Base-by-base conservation (phyloP, 441 rosid genomes). In the Corymbia calophylla region DNA sequence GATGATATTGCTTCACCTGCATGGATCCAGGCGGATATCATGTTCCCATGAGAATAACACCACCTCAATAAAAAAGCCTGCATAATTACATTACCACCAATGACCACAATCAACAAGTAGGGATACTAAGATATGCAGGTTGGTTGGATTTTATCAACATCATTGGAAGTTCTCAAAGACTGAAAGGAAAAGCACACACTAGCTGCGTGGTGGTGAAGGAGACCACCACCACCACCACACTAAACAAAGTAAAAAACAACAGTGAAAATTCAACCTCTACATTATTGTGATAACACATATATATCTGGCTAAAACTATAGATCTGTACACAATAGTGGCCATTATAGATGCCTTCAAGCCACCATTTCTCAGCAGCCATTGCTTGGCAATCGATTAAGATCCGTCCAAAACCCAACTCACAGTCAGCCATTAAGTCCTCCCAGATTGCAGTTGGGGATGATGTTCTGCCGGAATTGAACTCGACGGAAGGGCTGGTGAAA, bases 371-470 rank as follows among this genome's bases (percentile, higher is more conserved):
- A 12, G 84, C 51, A 77, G 51, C 84, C 84, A 44, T 21, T 7
- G 51, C 49, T 39, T 3, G 84, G 44, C 51, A 77, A 39, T 77
- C 9, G 4, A 39, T 39, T 17, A 7, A 11, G 9, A 39, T 77
- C 51, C 5, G 10, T 23, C 14, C 84, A 39, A 39, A 77, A 39
- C 17, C 39, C 16, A 77, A 39, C 84, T 77, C n/a, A 7, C 51
- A 39, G 29, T 77, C 84, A 77, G 84, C n/a, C 84, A 87, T 87
- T 88, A 77, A 53, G 87, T 60, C 94, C 88, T 86, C 93, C 93
- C 77, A 89, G 92, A 88, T 90, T 89, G 89, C 96, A 93, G 87
- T 84, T 56, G 6, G 91, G 92, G 47, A 87, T 11, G 70, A 92
- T 87, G 48, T 70, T 90, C 11, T 53, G 88, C 80, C 91, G 73